Conservation (phyloP, 176 grass and related monocot species). For the Carex myosuroides region DNA sequence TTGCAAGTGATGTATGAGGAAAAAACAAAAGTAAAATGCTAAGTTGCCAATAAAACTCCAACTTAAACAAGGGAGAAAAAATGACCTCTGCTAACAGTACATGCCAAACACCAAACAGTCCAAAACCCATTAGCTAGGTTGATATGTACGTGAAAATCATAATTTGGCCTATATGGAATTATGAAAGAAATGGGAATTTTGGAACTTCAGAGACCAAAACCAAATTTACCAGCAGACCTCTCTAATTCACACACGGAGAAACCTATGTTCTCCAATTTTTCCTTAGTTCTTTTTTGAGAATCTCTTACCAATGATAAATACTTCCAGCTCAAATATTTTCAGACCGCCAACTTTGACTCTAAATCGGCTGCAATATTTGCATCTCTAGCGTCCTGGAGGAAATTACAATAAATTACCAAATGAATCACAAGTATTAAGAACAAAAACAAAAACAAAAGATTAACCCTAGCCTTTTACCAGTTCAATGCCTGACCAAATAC, state of each 20-base stretch:
- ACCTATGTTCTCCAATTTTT: not conserved
- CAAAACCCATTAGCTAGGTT: not conserved
- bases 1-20: not conserved
- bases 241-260: not conserved
- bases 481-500: not conserved
- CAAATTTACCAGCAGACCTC: not conserved
- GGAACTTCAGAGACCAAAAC: no score
- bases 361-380: conserved; percentile 64
- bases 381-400: conserved; percentile 51
- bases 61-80: not conserved
- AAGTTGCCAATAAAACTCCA: not conserved
- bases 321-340: conserved; percentile 30
- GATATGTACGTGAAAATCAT: not conserved
- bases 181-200: no score
- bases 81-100: not conserved
- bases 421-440: not conserved
- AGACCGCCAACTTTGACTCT: conserved; percentile 79
- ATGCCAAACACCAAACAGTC: not conserved
- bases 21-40: not conserved
- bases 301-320: not conserved
- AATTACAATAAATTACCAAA: conserved; percentile 1
- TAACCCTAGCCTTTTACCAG: not conserved
- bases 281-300: not conserved
- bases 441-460: not conserved
- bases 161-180: not conserved